phyloP scores from a whole-genome alignment of 805 yeast genomes.

The Hyphopichia homilentoma region DNA sequence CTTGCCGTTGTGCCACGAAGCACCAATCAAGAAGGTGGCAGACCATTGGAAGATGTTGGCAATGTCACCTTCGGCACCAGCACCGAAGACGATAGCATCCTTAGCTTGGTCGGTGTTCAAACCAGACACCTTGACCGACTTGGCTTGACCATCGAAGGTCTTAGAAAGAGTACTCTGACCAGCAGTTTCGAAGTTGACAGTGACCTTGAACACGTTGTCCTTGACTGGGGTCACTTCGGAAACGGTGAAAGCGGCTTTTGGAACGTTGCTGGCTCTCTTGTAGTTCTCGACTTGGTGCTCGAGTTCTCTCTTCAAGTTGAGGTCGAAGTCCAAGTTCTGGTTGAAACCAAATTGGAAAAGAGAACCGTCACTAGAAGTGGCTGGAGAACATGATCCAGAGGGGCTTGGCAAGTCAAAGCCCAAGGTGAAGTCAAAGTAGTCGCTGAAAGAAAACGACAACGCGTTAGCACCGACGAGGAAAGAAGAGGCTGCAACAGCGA shows the following conservation, averaged over 20 bases:
- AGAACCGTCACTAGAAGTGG: not conserved
- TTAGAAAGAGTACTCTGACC: constrained; percentile 14
- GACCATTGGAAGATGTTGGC: constrained; percentile 18
- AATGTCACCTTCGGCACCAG: constrained; percentile 7
- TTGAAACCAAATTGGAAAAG: constrained; percentile 2
- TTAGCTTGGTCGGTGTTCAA: constrained; percentile 16
- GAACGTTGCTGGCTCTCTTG: constrained; percentile 5
- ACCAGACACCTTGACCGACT: constrained; percentile 15
- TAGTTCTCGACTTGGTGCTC: not conserved
- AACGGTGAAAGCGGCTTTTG: constrained; percentile 21
- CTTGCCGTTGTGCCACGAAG: constrained; percentile 11
- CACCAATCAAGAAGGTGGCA: constrained; percentile 16
- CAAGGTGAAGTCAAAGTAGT: constrained; percentile 3
- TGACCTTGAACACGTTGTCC: constrained; percentile 16
- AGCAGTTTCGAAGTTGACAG: constrained; percentile 19
- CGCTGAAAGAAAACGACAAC: constrained; percentile 1
- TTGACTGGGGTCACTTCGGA: constrained; percentile 18
- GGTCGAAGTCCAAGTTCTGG: not conserved
- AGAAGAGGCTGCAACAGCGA: constrained; percentile 2
- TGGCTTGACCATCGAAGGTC: constrained; percentile 11
- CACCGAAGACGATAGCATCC: constrained; percentile 8
- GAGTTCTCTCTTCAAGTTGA: not conserved
- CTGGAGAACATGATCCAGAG: constrained; percentile 1
- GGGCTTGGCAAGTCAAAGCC: constrained; percentile 1
- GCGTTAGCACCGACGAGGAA: not conserved